Evolutionary conservation across 441 rosid species (phyloP), one percentile per base, ranked within the genome.

Genomic region (Mallotus repandus): DNA sequence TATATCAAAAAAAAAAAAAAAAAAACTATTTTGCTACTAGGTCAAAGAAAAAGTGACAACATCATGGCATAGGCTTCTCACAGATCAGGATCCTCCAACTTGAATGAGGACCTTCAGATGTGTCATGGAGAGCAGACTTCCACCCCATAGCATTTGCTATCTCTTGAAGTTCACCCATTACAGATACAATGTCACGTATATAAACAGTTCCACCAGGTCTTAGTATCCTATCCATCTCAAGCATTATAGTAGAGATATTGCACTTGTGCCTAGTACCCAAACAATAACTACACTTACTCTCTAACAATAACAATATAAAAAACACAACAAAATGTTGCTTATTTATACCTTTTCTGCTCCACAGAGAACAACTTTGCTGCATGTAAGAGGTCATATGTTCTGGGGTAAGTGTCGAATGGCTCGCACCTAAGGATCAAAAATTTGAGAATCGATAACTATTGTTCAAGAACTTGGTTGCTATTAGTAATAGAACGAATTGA

Each of bases 201-300:
- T 91, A 90, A 41, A 73, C 98, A 56, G 62, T 87, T 48, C 99
- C 98, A 64, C 97, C 97, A 25, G 95, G 97, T 84, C 98, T 86
- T 71, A 93, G 76, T 4, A 96, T 96, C 77, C 98, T 79, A 79
- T 91, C 99, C 98, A 93, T 96, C 88, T 91, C 97, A 15, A 96
- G 87, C 97, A 96, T 89, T 54, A 93, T 86, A 0, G 84, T 81
- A n/a, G 97, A 88, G 82, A 93, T 76, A 48, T 85, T 89, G 84
- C 98, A 95, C 75, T 94, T 93, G 79, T 73, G 45, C 77, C 77
- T 74, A 48, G 5, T 4, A 35, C 43, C 4, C n/a, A 7, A 49
- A 32, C 3, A 5, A 35, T 38, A 38, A 43, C 2, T 56, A 41
- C 22, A 22, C 15, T 4, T 8, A 21, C 16, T 32, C 21, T 29